Evolutionary conservation across 495 filamentous ascomycete species (phyloP).

Genomic region (Neohortaea acidophila): DNA sequence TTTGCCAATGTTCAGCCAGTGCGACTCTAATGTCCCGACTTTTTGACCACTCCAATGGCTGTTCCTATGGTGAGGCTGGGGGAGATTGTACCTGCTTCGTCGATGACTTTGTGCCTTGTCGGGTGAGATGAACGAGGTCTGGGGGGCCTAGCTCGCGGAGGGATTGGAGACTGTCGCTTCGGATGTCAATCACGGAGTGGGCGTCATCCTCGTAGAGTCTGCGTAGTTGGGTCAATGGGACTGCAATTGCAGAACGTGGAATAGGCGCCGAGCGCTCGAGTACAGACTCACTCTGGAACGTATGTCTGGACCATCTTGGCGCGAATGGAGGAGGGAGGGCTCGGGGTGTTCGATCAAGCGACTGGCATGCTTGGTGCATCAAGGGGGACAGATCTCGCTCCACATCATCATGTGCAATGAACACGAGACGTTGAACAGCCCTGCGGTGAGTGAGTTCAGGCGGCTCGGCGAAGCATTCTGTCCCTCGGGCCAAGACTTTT

Average conservation of each 20-base stretch:
- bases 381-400: too few relatives aligned
- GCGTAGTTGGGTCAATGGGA: not conserved
- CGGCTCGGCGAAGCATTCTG: too few relatives aligned
- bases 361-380: too few relatives aligned
- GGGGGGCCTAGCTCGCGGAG: conserved; percentile 89
- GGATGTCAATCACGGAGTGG: conserved; percentile 73
- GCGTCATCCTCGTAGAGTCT: conserved; percentile 87
- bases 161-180: conserved; percentile 68
- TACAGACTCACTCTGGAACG: conserved; percentile 16
- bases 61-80: too few relatives aligned
- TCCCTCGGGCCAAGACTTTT: too few relatives aligned
- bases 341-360: too few relatives aligned
- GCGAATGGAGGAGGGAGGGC: too few relatives aligned
- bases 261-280: too few relatives aligned
- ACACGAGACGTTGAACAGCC: too few relatives aligned
- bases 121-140: conserved; percentile 86
- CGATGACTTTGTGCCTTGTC: conserved; percentile 54
- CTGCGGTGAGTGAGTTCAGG: too few relatives aligned
- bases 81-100: conserved; percentile 53
- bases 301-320: conserved; percentile 13
- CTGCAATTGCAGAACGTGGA: not conserved
- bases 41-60: too few relatives aligned
- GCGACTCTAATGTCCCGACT: not conserved
- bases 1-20: conserved; percentile 24
- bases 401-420: too few relatives aligned